Base-by-base conservation (phyloP, 441 rosid species). In the Brassica hybrid region DNA sequence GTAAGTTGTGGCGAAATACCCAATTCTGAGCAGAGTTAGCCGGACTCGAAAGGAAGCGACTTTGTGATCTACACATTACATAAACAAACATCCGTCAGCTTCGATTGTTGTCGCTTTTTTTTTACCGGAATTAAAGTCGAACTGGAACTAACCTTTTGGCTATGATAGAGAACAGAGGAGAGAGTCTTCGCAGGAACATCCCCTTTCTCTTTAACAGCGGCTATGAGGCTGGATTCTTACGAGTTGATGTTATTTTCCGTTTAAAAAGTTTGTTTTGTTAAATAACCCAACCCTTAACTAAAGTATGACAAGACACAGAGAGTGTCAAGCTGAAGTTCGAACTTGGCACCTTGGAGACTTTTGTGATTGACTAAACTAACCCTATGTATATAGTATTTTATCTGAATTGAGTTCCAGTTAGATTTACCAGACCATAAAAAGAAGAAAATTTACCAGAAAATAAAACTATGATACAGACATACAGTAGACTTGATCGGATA, bases 131-230 rank as follows among this genome's bases (percentile, higher is more conserved):
- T 14, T 23, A 19, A 1, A 48, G 14, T 11, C 11, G n/a, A 1
- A 48, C 1, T 13, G 32, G 21, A 32, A 59, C 41, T 27, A n/a
- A 77, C 79, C 79, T 74, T 63, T 56, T 73, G 67, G 72, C 2
- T 36, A 74, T 1, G 21, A 2, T 45, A n/a, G 17, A 30, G 45
- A 79, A 73, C 19, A 74, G 43, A 63, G 75, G 50, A 4, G 63
- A 74, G 62, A 69, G 25, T 64, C 79, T 69, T 69, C 75, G 67
- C 61, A 43, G 4, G 6, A 62, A 38, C 82, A 74, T 79, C 30
- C 1, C 0, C 23, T 21, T 8, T 11, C 32, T 23, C 27, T 23
- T 23, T 23, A 23, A 30, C 34, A 30, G 34, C 34, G 34, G 34
- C 34, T n/a, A n/a, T n/a, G n/a, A n/a, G n/a, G n/a, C n/a, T n/a